Evolutionary conservation across 306 rosid genomes (phyloP).

Genomic region (Ormosia emarginata): DNA sequence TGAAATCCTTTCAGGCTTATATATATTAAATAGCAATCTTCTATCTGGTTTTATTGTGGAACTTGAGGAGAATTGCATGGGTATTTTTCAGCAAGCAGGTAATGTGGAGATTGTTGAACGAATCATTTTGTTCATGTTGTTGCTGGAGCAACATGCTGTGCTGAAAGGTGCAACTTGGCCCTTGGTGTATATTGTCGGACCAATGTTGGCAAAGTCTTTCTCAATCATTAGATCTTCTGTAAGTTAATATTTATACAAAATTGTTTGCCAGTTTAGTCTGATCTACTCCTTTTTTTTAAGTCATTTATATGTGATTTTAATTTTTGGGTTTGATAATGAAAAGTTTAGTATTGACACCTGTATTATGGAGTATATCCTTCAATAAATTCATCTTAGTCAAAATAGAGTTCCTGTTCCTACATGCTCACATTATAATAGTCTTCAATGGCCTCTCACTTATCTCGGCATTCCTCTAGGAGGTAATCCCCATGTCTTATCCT

Average conservation of each 20-base stretch:
- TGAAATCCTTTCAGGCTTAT: constrained; percentile 61
- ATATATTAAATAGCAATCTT: constrained; percentile 47
- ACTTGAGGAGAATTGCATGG: constrained; percentile 55
- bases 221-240: constrained; percentile 66
- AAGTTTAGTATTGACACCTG: background rate
- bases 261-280: background rate
- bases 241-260: constrained; percentile 40
- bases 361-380: background rate
- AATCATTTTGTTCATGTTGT: constrained; percentile 55
- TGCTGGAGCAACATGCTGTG: constrained; percentile 67
- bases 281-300: background rate
- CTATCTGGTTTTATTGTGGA: constrained; percentile 51
- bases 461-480: too few species aligned
- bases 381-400: background rate
- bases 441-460: too few species aligned
- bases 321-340: background rate
- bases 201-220: constrained; percentile 68
- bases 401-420: background rate
- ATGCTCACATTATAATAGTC: background rate
- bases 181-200: constrained; percentile 77
- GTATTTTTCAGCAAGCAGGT: constrained; percentile 46
- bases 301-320: background rate
- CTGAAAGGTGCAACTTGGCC: constrained; percentile 81
- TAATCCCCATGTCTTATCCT: too few species aligned
- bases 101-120: constrained; percentile 48